These are phyloP conservation scores for Allomyces javanicus DNA, from an alignment of 192 early-diverging fungal genomes.

Conservation along the genomic window DNA sequence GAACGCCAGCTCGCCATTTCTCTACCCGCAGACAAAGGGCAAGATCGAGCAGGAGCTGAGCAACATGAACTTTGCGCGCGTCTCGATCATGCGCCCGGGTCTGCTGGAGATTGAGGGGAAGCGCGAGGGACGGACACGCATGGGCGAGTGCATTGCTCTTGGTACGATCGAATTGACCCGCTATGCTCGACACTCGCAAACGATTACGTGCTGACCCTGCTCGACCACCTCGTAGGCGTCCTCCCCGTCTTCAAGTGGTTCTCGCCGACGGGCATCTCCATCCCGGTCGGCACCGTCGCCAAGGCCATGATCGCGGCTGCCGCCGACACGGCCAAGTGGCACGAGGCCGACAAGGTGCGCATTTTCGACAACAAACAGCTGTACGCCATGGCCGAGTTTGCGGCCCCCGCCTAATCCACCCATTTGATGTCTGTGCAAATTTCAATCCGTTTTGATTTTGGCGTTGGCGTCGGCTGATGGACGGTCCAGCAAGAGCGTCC, in stretches of 20 bases:
- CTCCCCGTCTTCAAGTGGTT: not conserved
- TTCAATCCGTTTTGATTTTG: no score
- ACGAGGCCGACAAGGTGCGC: not conserved
- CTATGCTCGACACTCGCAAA: no score
- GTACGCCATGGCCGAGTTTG: not conserved
- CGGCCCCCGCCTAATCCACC: no score
- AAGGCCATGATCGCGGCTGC: not conserved
- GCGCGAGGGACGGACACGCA: no score
- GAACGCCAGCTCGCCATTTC: conserved; percentile 32
- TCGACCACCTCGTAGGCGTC: not conserved
- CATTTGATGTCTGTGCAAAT: no score
- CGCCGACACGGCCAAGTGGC: not conserved
- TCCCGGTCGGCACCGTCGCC: not conserved
- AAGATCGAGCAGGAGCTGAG: conserved; percentile 47
- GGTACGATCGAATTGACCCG: no score
- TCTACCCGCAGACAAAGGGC: conserved; percentile 59
- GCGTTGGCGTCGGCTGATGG: no score
- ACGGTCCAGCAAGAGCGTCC: no score
- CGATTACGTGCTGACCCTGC: no score
- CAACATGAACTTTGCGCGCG: conserved; percentile 36
- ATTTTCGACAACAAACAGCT: not conserved
- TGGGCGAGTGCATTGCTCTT: no score
- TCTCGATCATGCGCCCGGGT: conserved; percentile 41
- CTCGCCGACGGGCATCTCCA: not conserved
- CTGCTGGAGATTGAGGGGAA: conserved; percentile 15